These are phyloP conservation scores for Clonostachys byssicola DNA, from an alignment of 2,329 filamentous ascomycete species.

Conservation along the genomic window DNA sequence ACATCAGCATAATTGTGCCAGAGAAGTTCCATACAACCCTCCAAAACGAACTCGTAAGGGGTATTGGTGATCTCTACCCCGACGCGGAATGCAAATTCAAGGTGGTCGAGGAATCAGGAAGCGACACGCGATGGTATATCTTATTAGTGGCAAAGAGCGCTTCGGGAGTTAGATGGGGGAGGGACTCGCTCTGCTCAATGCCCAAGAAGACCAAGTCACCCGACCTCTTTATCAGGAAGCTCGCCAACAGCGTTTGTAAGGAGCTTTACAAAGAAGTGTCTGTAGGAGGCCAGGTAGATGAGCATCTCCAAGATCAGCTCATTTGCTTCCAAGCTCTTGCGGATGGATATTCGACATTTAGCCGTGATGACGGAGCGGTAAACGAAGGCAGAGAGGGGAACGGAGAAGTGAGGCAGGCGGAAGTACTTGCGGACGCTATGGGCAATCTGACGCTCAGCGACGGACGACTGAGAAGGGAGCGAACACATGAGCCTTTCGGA, in stretches of 20 bases:
- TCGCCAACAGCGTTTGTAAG: slow-evolving; percentile 39
- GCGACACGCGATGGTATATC: slow-evolving; percentile 47
- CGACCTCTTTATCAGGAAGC: slow-evolving; percentile 24
- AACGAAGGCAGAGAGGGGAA: slow-evolving; percentile 16
- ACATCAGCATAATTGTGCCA: slow-evolving; percentile 48
- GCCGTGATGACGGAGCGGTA: slow-evolving; percentile 5
- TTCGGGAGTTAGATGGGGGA: slow-evolving; percentile 38
- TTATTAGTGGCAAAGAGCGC: slow-evolving; percentile 51
- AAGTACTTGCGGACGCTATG: slow-evolving; percentile 1
- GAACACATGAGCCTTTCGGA: slow-evolving; percentile 45
- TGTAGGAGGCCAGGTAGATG: slow-evolving; percentile 44
- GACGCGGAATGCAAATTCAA: slow-evolving; percentile 37
- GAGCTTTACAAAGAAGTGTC: slow-evolving; percentile 39
- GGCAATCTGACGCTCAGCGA: slow-evolving; percentile 14
- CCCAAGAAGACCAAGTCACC: slow-evolving; percentile 31
- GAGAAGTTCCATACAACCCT: slow-evolving; percentile 33
- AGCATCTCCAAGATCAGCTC: slow-evolving; percentile 57
- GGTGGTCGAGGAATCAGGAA: slow-evolving; percentile 44
- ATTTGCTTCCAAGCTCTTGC: slow-evolving; percentile 56
- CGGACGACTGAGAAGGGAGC: slow-evolving; percentile 32
- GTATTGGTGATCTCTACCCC: slow-evolving; percentile 36
- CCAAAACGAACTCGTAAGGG: slow-evolving; percentile 27
- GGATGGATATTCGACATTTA: slow-evolving; percentile 43
- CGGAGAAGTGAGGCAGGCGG: neutral
- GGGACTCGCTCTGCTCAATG: slow-evolving; percentile 35